Conservation (phyloP, 192 early-diverging fungal species). For the Coemansia sp. region DNA sequence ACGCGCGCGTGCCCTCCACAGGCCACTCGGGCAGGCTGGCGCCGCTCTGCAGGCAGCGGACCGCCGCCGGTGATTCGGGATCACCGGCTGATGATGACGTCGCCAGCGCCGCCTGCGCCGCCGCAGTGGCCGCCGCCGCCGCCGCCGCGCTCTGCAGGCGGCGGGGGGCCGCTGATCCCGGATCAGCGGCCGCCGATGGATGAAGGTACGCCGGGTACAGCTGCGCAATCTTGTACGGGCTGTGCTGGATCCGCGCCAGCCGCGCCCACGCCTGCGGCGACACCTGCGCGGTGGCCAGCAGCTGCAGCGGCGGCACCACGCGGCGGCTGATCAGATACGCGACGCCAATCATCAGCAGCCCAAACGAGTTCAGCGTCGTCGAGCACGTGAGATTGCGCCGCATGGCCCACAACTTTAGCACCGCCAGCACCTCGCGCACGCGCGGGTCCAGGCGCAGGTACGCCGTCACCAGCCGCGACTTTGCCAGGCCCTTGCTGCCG, state of each 20-base stretch:
- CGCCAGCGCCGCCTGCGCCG: too few relatives aligned
- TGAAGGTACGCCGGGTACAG: constrained; percentile 3
- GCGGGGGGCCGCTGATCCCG: not conserved
- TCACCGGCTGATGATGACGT: too few relatives aligned
- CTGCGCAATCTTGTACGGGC: not conserved
- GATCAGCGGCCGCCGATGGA: too few relatives aligned
- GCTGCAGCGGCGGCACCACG: constrained; percentile 50
- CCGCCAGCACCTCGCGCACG: constrained; percentile 20
- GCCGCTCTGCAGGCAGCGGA: constrained; percentile 10
- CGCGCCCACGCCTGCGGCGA: not conserved
- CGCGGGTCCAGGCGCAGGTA: constrained; percentile 31
- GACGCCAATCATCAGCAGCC: constrained; percentile 42
- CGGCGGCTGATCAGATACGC: constrained; percentile 31
- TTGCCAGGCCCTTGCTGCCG: constrained; percentile 15
- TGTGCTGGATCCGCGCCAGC: constrained; percentile 6
- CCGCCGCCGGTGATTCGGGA: too few relatives aligned
- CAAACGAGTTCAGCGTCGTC: constrained; percentile 42
- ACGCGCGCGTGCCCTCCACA: constrained; percentile 21
- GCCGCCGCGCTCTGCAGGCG: not conserved
- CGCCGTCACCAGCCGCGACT: constrained; percentile 14
- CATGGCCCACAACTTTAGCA: constrained; percentile 38
- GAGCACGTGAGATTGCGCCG: constrained; percentile 9
- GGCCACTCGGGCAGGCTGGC: not conserved
- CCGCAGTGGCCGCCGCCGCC: too few relatives aligned
- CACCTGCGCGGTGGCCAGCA: constrained; percentile 9